A percentile compares a stretch with the other conserved stretches of the same genome.
Evolutionary conservation across 2,329 filamentous ascomycete genomes (phyloP).

Genomic region (Fusarium torulosum): DNA sequence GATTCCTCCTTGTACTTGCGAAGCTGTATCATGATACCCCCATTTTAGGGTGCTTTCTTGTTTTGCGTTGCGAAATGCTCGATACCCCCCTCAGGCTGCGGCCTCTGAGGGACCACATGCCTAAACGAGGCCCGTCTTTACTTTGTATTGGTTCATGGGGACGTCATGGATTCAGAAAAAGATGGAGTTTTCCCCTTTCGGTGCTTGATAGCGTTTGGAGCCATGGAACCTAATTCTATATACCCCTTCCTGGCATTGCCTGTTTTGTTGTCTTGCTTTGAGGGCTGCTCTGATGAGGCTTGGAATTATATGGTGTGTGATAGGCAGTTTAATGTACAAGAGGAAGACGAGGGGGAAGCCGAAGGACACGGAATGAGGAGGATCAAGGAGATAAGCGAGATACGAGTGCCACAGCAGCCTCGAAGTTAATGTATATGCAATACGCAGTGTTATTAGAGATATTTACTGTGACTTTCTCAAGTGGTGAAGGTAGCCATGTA

Average conservation of each 20-base stretch:
- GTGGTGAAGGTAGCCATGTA: not conserved
- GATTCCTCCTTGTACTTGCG: constrained; percentile 41
- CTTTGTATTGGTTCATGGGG: constrained; percentile 38
- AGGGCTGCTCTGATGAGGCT: constrained; percentile 19
- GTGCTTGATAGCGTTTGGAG: constrained; percentile 42
- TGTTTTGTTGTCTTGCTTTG: constrained; percentile 38
- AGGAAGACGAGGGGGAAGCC: constrained; percentile 26
- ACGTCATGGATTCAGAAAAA: constrained; percentile 39
- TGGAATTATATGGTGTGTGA: constrained; percentile 33
- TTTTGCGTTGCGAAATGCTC: constrained; percentile 39
- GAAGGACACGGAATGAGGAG: constrained; percentile 16
- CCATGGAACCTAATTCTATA: constrained; percentile 49
- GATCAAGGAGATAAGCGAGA: constrained; percentile 19
- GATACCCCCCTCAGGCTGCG: constrained; percentile 47
- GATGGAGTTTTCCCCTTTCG: constrained; percentile 42
- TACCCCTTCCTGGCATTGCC: constrained; percentile 47
- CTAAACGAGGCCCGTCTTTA: constrained; percentile 42
- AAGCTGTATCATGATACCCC: constrained; percentile 44
- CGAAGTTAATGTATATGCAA: constrained; percentile 34
- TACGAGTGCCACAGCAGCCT: constrained; percentile 26
- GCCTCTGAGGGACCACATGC: constrained; percentile 45
- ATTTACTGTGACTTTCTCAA: not conserved
- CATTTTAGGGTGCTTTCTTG: constrained; percentile 31
- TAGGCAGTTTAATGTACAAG: constrained; percentile 29
- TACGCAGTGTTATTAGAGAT: constrained; percentile 13